Evolutionary conservation across 768 basidiomycete species (phyloP), one percentile per base, ranked within the genome.

Genomic region (Lyophyllum decastes): DNA sequence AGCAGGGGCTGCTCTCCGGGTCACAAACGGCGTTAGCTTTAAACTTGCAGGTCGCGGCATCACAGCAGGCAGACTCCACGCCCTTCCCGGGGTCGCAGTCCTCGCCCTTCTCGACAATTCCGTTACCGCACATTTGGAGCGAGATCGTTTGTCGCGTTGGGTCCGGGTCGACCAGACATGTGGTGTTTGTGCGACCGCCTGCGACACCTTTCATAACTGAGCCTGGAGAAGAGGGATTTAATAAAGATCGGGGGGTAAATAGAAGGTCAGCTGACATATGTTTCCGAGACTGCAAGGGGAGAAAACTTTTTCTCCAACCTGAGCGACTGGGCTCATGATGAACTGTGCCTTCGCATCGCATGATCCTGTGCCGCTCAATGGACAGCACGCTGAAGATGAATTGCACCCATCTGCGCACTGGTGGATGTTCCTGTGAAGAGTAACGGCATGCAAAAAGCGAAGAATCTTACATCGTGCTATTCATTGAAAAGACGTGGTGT

Each of bases 241-340:
- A 33, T 41, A 30, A 21, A 21, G 26, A 40, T 51, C 21, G 19
- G 9, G 26, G 46, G 44, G 12, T n/a, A 33, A 40, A 47, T 56
- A 46, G 55, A 38, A 58, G 48, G 41, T 16, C 26, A 26, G 72
- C 85, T 60, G 64, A 90, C 93, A 94, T 56, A 95, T 86, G 70
- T 95, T 95, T 46, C 94, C 94, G 33, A 95, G 66, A 52, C 79
- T 86, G 73, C 94, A 96, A 12, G 76, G 84, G 0, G 90, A 92
- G 68, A 96, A 96, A 12, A 73, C 67, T 59, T 78, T 82, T 67
- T 94, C 90, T 34, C 79, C 80, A 1, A 78, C 60, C 59, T 83
- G 74, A 11, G 88, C 79, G n/a, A 87, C 84, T 5, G 91, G 90
- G 64, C 84, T 91, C 94, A 96, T 95, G 73, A 96, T 84, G 73